phyloP scores from a whole-genome alignment of 306 rosid species.

The Glycine soja region DNA sequence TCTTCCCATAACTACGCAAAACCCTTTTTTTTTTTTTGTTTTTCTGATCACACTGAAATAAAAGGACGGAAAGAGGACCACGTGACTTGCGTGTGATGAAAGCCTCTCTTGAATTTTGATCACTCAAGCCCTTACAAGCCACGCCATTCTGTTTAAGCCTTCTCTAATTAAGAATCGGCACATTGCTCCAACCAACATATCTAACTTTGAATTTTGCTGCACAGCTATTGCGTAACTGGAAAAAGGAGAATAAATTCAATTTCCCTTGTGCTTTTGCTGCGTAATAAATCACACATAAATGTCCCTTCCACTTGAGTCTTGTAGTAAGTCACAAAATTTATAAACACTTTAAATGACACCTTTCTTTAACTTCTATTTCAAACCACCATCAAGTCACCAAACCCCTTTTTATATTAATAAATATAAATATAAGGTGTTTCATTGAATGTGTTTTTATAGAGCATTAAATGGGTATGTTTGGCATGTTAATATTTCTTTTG shows the following conservation, averaged over 20 bases:
- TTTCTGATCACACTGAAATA: not conserved
- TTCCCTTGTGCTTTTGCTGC: not conserved
- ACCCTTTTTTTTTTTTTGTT: not conserved
- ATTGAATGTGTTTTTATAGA: not conserved
- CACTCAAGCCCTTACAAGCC: constrained; percentile 53
- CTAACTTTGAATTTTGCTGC: not conserved
- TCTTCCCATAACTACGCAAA: constrained; percentile 19
- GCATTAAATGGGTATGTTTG: constrained; percentile 1
- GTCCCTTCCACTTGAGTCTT: not conserved
- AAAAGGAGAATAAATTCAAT: not conserved
- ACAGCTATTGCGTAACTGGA: constrained; percentile 22
- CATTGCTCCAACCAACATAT: constrained; percentile 53
- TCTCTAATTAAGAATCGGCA: not conserved
- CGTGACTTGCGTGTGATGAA: constrained; percentile 57
- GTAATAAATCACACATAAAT: no score
- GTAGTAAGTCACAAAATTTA: constrained; percentile 52
- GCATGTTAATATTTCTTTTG: constrained; percentile 10
- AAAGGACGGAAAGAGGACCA: constrained; percentile 33
- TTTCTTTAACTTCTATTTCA: constrained; percentile 46
- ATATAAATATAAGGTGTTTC: not conserved
- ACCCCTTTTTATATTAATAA: not conserved
- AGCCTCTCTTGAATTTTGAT: constrained; percentile 30
- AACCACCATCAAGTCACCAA: constrained; percentile 44
- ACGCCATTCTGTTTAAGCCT: constrained; percentile 44
- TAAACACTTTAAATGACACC: constrained; percentile 1